phyloP scores from a whole-genome alignment of 1,284 basidiomycete species.

The Serendipita sp. region DNA sequence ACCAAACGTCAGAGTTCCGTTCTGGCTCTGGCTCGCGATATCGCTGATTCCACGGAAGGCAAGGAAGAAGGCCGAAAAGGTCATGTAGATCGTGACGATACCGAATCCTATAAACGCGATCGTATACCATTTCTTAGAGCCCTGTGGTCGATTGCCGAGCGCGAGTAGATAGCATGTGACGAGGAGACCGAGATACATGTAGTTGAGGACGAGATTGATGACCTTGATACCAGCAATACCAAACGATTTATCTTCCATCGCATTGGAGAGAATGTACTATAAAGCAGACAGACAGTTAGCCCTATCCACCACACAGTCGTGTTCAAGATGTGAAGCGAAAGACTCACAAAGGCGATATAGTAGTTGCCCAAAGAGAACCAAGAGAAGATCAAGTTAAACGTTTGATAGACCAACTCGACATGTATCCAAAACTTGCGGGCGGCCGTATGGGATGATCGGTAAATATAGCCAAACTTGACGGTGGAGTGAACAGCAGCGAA shows the following conservation, averaged over 20 bases:
- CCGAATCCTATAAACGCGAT: slow-evolving; percentile 71
- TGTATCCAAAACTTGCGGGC: slow-evolving; percentile 88
- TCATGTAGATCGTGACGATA: slow-evolving; percentile 87
- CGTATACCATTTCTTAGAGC: slow-evolving; percentile 71
- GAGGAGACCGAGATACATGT: slow-evolving; percentile 76
- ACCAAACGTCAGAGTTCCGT: slow-evolving; percentile 33
- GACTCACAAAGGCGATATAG: slow-evolving; percentile 64
- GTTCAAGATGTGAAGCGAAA: not conserved
- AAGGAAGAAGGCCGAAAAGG: slow-evolving; percentile 60
- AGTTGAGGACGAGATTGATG: slow-evolving; percentile 69
- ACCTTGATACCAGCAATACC: slow-evolving; percentile 45
- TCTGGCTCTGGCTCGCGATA: slow-evolving; percentile 27
- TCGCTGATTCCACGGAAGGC: slow-evolving; percentile 65
- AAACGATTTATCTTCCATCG: slow-evolving; percentile 52
- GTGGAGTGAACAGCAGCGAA: slow-evolving; percentile 86
- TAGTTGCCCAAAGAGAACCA: slow-evolving; percentile 84
- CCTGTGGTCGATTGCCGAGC: slow-evolving; percentile 86
- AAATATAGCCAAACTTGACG: slow-evolving; percentile 85
- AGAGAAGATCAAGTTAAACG: slow-evolving; percentile 79
- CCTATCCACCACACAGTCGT: not conserved
- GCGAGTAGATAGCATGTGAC: slow-evolving; percentile 84
- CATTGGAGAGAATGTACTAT: slow-evolving; percentile 47
- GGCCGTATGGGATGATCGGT: slow-evolving; percentile 75
- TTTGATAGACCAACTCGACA: slow-evolving; percentile 84
- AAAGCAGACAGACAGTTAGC: slow-evolving; percentile 5